These are phyloP conservation scores for Coprinopsis sp. DNA, from an alignment of 768 basidiomycete genomes.

Conservation along the genomic window DNA sequence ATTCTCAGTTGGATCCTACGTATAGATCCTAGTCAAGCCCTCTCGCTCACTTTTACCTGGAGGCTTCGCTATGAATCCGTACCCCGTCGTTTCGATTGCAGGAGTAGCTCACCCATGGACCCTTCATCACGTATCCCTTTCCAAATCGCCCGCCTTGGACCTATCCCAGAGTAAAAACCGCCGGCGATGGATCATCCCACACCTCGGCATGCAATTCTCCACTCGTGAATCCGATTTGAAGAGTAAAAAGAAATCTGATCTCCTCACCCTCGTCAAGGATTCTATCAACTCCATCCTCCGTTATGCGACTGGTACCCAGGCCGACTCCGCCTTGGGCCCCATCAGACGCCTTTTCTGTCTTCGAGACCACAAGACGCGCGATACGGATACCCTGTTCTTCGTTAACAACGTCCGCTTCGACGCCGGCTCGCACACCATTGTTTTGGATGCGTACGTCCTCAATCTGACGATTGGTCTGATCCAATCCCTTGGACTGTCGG, in stretches of 20 bases:
- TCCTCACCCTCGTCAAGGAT: constrained; percentile 25
- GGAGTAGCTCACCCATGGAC: constrained; percentile 22
- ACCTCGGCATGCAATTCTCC: constrained; percentile 25
- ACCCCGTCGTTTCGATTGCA: constrained; percentile 12
- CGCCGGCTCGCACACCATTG: constrained; percentile 48
- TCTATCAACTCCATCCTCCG: constrained; percentile 15
- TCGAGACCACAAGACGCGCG: background rate
- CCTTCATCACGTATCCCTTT: constrained; percentile 36
- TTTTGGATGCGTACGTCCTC: constrained; percentile 46
- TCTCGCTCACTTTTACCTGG: constrained; percentile 5
- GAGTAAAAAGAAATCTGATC: constrained; percentile 17
- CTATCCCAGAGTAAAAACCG: constrained; percentile 10
- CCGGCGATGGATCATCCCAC: constrained; percentile 27
- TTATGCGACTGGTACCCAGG: background rate
- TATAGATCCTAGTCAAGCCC: constrained; percentile 23
- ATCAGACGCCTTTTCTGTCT: background rate
- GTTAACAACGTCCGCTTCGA: constrained; percentile 35
- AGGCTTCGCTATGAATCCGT: constrained; percentile 10
- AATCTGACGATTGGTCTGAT: constrained; percentile 16
- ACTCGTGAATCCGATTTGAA: constrained; percentile 18
- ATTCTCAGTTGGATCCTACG: constrained; percentile 14
- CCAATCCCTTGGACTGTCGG: constrained; percentile 13
- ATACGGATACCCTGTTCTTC: constrained; percentile 38
- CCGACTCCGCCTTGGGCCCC: too few relatives aligned
- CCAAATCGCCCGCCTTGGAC: constrained; percentile 28